Base-by-base conservation (phyloP, 1,139 yeast species). In the Arxiozyma telluris region DNA sequence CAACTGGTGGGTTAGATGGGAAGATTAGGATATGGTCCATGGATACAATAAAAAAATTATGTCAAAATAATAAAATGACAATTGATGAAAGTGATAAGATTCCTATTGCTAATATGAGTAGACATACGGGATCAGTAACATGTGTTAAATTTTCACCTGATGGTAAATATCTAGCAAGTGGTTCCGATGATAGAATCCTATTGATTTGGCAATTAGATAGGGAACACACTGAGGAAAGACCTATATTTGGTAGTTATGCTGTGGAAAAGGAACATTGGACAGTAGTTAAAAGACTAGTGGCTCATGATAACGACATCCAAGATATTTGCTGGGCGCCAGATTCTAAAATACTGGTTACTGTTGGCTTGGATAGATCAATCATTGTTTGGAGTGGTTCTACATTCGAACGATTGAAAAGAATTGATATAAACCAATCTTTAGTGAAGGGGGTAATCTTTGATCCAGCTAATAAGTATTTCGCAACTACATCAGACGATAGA, bases 321-420 rank as follows among this genome's bases (percentile, higher is more conserved):
- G 98, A 93, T 69, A 83, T 93, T 59, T 95, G 96, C 46, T 93
- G 98, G 98, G 87, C 96, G 1, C 98, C 98, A 0, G 98, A 93
- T 66, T 87, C 95, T 1, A 80, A 89, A 41, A 79, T 93, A 38
- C 73, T 93, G 53, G 97, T 93, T 23, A 86, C 96, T 0, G 98
- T 91, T 12, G 98, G 98, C 0, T 76, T 93, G 55, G 98, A 93
- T 70, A 76, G 97, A 63, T 84, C 91, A 53, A 87, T 93, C 52
- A 86, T 93, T 50, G 84, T 94, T 15, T 94, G 98, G 98, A 88
- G 84, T 64, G 98, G 96, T 1, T 71, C 81, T 2, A 93, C 96
- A 0, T 93, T 93, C 72, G 98, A 93, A 67, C 81, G 88, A 61
- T 80, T 93, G 54, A 89, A 90, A 66, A 74, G 96, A 47, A 85